These are phyloP conservation scores for Coemansia aciculifera DNA, from an alignment of 192 early-diverging fungal species.

Conservation along the genomic window DNA sequence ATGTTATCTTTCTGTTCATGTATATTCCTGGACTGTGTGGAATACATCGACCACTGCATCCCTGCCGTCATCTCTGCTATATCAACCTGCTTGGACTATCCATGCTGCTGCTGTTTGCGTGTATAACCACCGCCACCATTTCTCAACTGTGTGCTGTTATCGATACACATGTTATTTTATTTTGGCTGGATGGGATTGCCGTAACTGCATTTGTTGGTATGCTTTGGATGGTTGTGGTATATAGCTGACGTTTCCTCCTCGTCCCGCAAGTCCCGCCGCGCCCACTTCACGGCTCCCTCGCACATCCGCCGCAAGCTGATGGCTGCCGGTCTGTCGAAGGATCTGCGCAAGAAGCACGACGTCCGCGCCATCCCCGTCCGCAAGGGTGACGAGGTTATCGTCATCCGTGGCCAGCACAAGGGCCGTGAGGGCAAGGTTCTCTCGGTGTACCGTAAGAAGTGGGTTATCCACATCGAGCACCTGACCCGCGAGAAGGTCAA, in stretches of 20 bases:
- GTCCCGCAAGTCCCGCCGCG: slow-evolving; percentile 92
- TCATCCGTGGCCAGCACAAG: slow-evolving; percentile 95
- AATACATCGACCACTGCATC: not conserved
- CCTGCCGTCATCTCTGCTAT: not conserved
- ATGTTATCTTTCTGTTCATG: not conserved
- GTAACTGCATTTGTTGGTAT: not conserved
- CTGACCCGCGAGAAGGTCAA: slow-evolving; percentile 97
- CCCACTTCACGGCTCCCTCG: slow-evolving; percentile 98
- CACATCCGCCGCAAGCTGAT: slow-evolving; percentile 94
- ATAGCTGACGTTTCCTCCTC: slow-evolving; percentile 83
- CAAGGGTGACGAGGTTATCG: slow-evolving; percentile 95
- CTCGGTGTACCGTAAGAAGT: slow-evolving; percentile 98
- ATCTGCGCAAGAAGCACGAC: slow-evolving; percentile 94
- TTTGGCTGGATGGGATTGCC: not conserved
- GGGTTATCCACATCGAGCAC: slow-evolving; percentile 98
- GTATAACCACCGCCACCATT: not conserved
- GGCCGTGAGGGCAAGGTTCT: slow-evolving; percentile 96
- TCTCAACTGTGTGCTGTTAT: slow-evolving; percentile 2
- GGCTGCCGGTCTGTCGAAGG: slow-evolving; percentile 96
- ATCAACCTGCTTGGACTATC: slow-evolving; percentile 5
- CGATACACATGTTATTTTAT: slow-evolving; percentile 6
- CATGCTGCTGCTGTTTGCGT: slow-evolving; percentile 7
- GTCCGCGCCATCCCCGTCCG: slow-evolving; percentile 97
- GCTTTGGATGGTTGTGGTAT: not conserved
- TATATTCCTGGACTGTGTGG: slow-evolving; percentile 12